Evolutionary conservation across 1,284 basidiomycete species (phyloP), one percentile per base, ranked within the genome.

Genomic region (Exobasidium rhododendri): DNA sequence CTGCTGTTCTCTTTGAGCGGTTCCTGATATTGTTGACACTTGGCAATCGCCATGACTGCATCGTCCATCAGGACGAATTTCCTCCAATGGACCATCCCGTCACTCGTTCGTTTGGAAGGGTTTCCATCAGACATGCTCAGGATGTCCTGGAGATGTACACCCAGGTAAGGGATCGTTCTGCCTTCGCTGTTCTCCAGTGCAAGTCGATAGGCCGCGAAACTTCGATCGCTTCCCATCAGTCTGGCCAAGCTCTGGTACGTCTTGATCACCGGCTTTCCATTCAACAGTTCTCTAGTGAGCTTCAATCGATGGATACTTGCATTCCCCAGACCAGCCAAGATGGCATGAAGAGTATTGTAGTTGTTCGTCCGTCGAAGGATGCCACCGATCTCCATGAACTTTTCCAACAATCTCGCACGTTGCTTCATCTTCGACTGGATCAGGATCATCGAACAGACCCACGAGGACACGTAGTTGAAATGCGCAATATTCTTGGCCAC

Each of bases 21-120:
- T 5, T 56, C 43, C 7, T 65, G 59, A 51, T 69, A 68, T 60
- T 71, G 67, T 54, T 76, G 74, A 61, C 73, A 75, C 24, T 56
- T 30, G 7, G 64, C 68, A 1, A 76, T 69, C 3, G 71, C 68
- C 69, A 69, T 68, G 20, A 76, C 73, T 5, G 73, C 73, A 29
- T 75, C 73, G 56, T 76, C 69, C 73, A 76, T 76, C 20, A 76
- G 55, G 11, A 59, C 63, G 44, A 76, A 76, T 56, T 75, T 76
- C 22, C 73, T 49, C 74, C 74, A 76, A 56, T 76, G 74, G 22
- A 76, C 61, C 64, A 64, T 61, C 6, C 68, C 74, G 35, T 76
- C 74, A 22, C 35, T 59, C 7, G 59, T 58, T 0, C 69, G 56
- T 44, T 70, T 71, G 3, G 61, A 65, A 0, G 72, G 72, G 30